Evolutionary conservation across 306 rosid genomes (phyloP).

Genomic region (Quercus bicolor): DNA sequence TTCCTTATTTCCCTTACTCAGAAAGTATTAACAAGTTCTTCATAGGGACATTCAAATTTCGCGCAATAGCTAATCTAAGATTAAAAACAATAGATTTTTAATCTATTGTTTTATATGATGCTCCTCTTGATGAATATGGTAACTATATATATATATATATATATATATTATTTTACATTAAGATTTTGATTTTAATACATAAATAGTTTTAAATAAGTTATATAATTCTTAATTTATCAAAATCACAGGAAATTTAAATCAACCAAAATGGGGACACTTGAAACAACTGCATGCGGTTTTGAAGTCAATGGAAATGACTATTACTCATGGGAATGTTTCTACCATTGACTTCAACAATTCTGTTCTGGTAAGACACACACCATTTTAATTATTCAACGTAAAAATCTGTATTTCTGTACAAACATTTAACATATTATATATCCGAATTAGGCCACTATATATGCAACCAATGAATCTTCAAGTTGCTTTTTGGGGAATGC

Average conservation of each 20-base stretch:
- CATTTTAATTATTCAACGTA: not conserved
- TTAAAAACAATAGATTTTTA: too few relatives aligned
- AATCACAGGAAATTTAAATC: constrained; percentile 6
- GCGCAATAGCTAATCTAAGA: too few relatives aligned
- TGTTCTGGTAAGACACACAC: constrained; percentile 18
- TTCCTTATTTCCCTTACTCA: too few relatives aligned
- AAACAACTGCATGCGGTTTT: constrained; percentile 44
- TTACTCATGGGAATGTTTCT: constrained; percentile 31
- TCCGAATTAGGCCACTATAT: too few relatives aligned
- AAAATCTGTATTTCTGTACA: too few relatives aligned
- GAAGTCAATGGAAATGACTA: constrained; percentile 41
- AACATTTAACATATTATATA: too few relatives aligned
- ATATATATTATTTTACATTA: not conserved
- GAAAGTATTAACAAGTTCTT: too few relatives aligned
- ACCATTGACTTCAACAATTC: constrained; percentile 37
- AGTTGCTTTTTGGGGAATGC: too few relatives aligned
- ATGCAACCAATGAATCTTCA: too few relatives aligned
- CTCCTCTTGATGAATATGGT: constrained; percentile 38
- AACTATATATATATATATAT: not conserved
- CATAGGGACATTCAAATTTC: too few relatives aligned
- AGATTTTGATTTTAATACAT: too few relatives aligned
- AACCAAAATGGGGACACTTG: constrained; percentile 56
- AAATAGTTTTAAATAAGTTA: too few relatives aligned
- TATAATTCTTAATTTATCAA: not conserved
- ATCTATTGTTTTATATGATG: constrained; percentile 9